These are phyloP conservation scores for Lipomyces kockii DNA, from an alignment of 805 yeast species.

Conservation along the genomic window DNA sequence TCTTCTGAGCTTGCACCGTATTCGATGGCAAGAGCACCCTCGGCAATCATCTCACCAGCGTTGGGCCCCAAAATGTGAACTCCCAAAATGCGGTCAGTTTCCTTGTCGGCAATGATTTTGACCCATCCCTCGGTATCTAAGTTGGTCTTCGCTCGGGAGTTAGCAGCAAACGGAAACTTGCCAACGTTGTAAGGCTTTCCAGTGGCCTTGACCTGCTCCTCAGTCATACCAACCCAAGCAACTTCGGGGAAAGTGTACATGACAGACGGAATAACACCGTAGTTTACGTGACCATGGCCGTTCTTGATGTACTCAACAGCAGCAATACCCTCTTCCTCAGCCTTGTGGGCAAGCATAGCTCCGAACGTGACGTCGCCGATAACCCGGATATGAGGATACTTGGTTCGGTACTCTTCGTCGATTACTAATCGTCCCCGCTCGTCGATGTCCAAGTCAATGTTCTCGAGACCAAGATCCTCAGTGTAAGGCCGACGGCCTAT, in stretches of 20 bases:
- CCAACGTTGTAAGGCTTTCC: slow-evolving; percentile 93
- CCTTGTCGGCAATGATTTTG: slow-evolving; percentile 93
- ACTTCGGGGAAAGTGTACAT: slow-evolving; percentile 99
- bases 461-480: slow-evolving; percentile 85
- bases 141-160: slow-evolving; percentile 99
- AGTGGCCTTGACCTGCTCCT: slow-evolving; percentile 89
- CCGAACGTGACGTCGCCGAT: slow-evolving; percentile 99
- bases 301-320: slow-evolving; percentile 91
- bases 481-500: slow-evolving; percentile 99
- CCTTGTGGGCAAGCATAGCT: slow-evolving; percentile 99
- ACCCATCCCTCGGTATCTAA: slow-evolving; percentile 96
- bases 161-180: slow-evolving; percentile 98
- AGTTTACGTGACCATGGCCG: slow-evolving; percentile 98
- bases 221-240: slow-evolving; percentile 98
- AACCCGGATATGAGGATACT: slow-evolving; percentile 90
- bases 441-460: slow-evolving; percentile 87
- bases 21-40: slow-evolving; percentile 95
- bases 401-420: slow-evolving; percentile 91
- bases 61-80: slow-evolving; percentile 97
- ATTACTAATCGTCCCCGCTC: slow-evolving; percentile 91
- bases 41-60: slow-evolving; percentile 99
- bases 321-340: slow-evolving; percentile 99
- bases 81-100: slow-evolving; percentile 95
- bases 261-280: slow-evolving; percentile 95
- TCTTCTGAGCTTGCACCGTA: slow-evolving; percentile 99